A percentile compares a stretch with the other conserved stretches of the same genome.
Evolutionary conservation across 2,329 filamentous ascomycete genomes (phyloP).

Genomic region (Monosporascus cannonballus): DNA sequence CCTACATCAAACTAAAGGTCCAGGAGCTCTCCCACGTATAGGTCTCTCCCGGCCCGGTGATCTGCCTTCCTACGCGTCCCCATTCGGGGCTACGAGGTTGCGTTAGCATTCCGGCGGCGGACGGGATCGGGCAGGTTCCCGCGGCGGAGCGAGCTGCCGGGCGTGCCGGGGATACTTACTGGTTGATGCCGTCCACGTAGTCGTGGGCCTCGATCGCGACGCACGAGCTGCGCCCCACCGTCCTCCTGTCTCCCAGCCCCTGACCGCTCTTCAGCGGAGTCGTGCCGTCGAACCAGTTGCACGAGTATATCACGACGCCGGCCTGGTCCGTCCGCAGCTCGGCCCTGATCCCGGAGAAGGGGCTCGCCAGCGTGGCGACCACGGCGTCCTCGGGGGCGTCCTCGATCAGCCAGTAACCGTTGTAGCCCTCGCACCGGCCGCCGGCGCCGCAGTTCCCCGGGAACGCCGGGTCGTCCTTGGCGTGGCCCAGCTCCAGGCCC

Average conservation of each 20-base stretch:
- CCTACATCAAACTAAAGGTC: conserved; percentile 30
- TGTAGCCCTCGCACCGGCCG: conserved; percentile 65
- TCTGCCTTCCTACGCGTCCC: conserved; percentile 33
- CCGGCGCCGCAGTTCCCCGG: conserved; percentile 57
- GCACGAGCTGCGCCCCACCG: conserved; percentile 58
- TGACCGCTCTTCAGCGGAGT: conserved; percentile 54
- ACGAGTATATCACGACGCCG: conserved; percentile 67
- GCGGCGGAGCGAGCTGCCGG: not conserved
- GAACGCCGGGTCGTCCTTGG: conserved; percentile 48
- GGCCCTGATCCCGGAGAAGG: conserved; percentile 61
- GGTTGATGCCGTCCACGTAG: conserved; percentile 73
- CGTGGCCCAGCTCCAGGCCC: conserved; percentile 55
- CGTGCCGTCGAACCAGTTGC: conserved; percentile 47
- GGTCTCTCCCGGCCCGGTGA: conserved; percentile 33
- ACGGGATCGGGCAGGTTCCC: not conserved
- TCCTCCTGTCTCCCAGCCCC: conserved; percentile 38
- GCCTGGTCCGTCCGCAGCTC: conserved; percentile 66
- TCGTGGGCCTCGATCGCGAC: conserved; percentile 72
- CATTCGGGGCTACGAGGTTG: conserved; percentile 34
- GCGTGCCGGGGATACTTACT: conserved; percentile 33
- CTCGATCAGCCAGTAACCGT: conserved; percentile 50
- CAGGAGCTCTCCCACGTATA: conserved; percentile 40
- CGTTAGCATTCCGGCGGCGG: conserved; percentile 11
- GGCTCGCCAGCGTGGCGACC: conserved; percentile 52
- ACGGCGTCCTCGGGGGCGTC: conserved; percentile 31